A percentile compares a stretch with the other conserved stretches of the same genome.
These are phyloP conservation scores for Corrigiola litoralis DNA, from an alignment of 179 eudicot species.

Conservation along the genomic window DNA sequence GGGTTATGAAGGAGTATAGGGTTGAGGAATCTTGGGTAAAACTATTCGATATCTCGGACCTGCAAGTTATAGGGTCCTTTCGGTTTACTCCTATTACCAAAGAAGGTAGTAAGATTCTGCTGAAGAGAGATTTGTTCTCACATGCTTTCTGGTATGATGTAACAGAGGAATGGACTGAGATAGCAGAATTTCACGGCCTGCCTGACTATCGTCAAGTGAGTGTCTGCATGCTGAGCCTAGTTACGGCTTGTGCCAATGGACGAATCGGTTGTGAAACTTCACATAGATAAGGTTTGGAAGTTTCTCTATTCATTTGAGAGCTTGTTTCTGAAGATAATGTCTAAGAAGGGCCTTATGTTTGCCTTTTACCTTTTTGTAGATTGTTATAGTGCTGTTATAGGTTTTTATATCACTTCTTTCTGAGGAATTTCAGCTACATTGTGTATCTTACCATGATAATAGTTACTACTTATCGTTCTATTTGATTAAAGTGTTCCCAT, in stretches of 20 bases:
- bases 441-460: no score
- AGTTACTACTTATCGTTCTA: no score
- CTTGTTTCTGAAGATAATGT: no score
- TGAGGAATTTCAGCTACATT: no score
- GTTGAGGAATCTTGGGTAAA: conserved; percentile 14
- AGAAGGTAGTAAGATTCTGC: conserved; percentile 3
- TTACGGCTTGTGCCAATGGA: not conserved
- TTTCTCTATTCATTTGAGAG: no score
- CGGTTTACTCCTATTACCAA: not conserved
- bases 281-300: not conserved
- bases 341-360: no score
- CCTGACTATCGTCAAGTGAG: not conserved
- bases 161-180: not conserved
- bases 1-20: conserved; percentile 27
- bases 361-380: no score
- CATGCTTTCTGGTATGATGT: conserved; percentile 12
- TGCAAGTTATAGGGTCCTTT: not conserved
- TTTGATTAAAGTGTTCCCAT: no score
- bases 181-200: not conserved
- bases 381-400: no score
- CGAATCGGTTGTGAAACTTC: not conserved
- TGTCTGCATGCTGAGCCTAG: conserved; percentile 15
- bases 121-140: conserved; percentile 7
- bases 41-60: conserved; percentile 9
- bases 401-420: no score